phyloP scores from a whole-genome alignment of 768 basidiomycete species.

The Tulasnella sp. region DNA sequence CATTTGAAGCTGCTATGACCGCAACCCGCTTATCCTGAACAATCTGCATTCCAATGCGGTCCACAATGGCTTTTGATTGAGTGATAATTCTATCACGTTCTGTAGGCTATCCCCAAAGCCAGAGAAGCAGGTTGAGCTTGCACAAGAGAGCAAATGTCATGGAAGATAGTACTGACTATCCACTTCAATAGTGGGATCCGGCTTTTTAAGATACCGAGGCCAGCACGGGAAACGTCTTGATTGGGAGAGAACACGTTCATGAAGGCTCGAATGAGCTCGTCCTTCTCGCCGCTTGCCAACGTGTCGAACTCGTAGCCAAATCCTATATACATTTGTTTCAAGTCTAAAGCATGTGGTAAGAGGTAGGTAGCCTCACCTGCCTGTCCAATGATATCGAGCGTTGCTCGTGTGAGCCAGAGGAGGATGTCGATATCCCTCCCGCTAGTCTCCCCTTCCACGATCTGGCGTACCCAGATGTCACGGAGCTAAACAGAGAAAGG shows the following conservation, averaged over 20 bases:
- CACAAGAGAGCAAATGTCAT: background rate
- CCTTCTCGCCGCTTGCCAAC: slow-evolving; percentile 35
- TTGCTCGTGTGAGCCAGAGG: slow-evolving; percentile 28
- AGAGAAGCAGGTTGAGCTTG: background rate
- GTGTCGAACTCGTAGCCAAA: slow-evolving; percentile 42
- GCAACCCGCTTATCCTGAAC: slow-evolving; percentile 13
- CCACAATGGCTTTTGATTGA: slow-evolving; percentile 5
- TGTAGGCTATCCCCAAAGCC: slow-evolving; percentile 2
- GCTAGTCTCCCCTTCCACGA: background rate
- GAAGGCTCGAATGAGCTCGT: slow-evolving; percentile 40
- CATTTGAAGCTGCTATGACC: background rate
- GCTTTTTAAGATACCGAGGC: background rate
- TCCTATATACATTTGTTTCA: background rate
- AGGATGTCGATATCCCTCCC: background rate
- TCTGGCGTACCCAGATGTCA: slow-evolving; percentile 16
- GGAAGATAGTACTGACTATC: background rate
- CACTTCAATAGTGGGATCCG: background rate
- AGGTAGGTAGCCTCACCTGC: slow-evolving; percentile 27
- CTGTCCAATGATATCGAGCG: slow-evolving; percentile 35
- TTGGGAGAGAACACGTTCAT: slow-evolving; percentile 34
- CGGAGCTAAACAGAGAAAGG: slow-evolving; percentile 4
- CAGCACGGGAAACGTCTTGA: background rate
- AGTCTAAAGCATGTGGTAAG: background rate
- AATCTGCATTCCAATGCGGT: slow-evolving; percentile 14
- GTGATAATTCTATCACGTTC: background rate